A percentile compares a stretch with the other conserved stretches of the same genome.
Evolutionary conservation across 2,329 filamentous ascomycete genomes (phyloP).

Genomic region (Lasiodiplodia hormozganensis): DNA sequence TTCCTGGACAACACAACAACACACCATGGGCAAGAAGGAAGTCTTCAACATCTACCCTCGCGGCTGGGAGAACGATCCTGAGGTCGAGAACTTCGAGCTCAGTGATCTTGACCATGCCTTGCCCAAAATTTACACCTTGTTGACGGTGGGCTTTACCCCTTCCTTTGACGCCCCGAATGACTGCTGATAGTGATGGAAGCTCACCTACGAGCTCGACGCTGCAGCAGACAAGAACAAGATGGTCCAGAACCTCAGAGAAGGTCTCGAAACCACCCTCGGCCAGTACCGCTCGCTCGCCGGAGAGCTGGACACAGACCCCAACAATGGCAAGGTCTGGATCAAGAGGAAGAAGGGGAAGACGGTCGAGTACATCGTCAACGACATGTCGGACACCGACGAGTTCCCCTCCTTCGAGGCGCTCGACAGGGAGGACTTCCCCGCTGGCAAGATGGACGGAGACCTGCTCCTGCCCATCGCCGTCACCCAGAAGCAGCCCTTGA

Average conservation of each 20-base stretch:
- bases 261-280: constrained; percentile 33
- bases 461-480: constrained; percentile 30
- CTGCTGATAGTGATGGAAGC: neutral
- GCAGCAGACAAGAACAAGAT: constrained; percentile 26
- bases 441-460: constrained; percentile 28
- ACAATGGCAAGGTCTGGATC: constrained; percentile 33
- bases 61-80: constrained; percentile 6
- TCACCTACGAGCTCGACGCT: constrained; percentile 35
- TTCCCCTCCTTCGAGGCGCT: constrained; percentile 33
- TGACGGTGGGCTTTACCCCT: neutral
- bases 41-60: constrained; percentile 1
- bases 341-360: constrained; percentile 32
- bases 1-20: neutral
- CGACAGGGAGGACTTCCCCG: constrained; percentile 33
- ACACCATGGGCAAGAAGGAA: constrained; percentile 5
- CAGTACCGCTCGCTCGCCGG: constrained; percentile 34
- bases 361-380: constrained; percentile 31
- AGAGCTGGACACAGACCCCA: constrained; percentile 31
- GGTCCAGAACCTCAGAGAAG: constrained; percentile 31
- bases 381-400: constrained; percentile 29
- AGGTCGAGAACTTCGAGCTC: constrained; percentile 11
- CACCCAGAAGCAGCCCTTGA: constrained; percentile 30
- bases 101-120: constrained; percentile 19
- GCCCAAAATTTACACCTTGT: constrained; percentile 19
- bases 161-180: neutral